These are phyloP conservation scores for Gnetum montanum DNA, from an alignment of 75 land plant species.

Conservation along the genomic window DNA sequence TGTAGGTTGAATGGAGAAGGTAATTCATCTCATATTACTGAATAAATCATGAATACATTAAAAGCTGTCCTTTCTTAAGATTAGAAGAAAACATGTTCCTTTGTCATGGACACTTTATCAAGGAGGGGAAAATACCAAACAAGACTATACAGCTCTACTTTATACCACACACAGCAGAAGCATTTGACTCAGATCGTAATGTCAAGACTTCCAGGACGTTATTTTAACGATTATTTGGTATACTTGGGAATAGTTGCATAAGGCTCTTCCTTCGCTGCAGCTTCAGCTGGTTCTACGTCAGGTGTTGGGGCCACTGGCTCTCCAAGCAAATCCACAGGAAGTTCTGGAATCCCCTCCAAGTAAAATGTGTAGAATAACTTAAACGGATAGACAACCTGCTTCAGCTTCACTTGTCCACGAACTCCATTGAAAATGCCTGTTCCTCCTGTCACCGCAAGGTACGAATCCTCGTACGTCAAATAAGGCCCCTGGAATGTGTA, in stretches of 20 bases:
- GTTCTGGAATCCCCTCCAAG: slow-evolving; percentile 53
- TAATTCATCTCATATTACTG: too few species aligned
- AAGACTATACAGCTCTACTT: too few species aligned
- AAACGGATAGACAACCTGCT: slow-evolving; percentile 69
- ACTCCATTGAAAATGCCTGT: slow-evolving; percentile 76
- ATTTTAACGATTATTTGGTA: slow-evolving; percentile 19
- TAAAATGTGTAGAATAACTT: slow-evolving; percentile 87
- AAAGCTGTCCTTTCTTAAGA: too few species aligned
- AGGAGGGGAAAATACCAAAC: too few species aligned
- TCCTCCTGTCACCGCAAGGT: slow-evolving; percentile 79
- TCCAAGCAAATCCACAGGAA: slow-evolving; percentile 48
- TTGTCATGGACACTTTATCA: too few species aligned
- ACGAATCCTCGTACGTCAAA: slow-evolving; percentile 61
- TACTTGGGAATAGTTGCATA: slow-evolving; percentile 37
- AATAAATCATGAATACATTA: too few species aligned
- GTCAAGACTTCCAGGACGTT: too few species aligned
- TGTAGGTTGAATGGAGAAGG: too few species aligned
- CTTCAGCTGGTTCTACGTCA: slow-evolving; percentile 34
- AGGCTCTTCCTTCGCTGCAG: slow-evolving; percentile 46
- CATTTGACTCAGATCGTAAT: too few species aligned
- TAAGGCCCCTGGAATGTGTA: slow-evolving; percentile 60
- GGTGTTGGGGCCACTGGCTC: slow-evolving; percentile 42
- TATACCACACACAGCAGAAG: too few species aligned
- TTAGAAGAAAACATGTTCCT: too few species aligned
- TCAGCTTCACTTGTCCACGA: slow-evolving; percentile 64